Conservation (phyloP, 768 basidiomycete species). For the Hygrophorus pudorinus region DNA sequence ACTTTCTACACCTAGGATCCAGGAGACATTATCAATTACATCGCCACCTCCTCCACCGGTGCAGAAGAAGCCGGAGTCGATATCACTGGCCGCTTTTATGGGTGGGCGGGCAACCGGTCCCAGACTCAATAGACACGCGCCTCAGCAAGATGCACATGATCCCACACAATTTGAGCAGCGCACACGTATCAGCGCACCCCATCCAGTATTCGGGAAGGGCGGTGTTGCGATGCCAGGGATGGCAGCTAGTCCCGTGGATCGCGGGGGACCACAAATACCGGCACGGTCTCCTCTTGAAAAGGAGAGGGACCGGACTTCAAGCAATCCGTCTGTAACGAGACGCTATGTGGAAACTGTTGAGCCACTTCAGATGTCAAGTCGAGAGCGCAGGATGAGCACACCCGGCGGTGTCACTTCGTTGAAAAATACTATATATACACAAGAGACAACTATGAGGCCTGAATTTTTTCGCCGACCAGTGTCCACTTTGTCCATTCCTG, state of each 20-base stretch:
- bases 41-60: constrained; percentile 8
- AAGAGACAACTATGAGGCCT: not conserved
- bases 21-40: too few relatives aligned
- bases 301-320: constrained; percentile 2
- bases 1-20: too few relatives aligned
- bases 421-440: not conserved
- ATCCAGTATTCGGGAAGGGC: constrained; percentile 68
- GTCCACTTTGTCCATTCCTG: constrained; percentile 9
- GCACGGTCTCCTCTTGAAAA: not conserved
- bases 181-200: constrained; percentile 38
- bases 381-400: constrained; percentile 32
- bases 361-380: constrained; percentile 8
- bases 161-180: constrained; percentile 61
- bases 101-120: constrained; percentile 72
- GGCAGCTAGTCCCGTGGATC: constrained; percentile 17
- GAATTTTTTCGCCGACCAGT: constrained; percentile 1
- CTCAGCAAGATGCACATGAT: constrained; percentile 59
- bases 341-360: not conserved
- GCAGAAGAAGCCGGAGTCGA: constrained; percentile 31
- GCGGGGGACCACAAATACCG: too few relatives aligned
- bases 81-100: constrained; percentile 75
- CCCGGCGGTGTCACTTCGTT: constrained; percentile 3
- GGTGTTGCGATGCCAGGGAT: constrained; percentile 74
- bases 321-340: not conserved
- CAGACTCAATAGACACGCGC: constrained; percentile 59